Evolutionary conservation across 345 rosid genomes (phyloP), one percentile per base, ranked within the genome.

Genomic region (Schrenkiella parvula): DNA sequence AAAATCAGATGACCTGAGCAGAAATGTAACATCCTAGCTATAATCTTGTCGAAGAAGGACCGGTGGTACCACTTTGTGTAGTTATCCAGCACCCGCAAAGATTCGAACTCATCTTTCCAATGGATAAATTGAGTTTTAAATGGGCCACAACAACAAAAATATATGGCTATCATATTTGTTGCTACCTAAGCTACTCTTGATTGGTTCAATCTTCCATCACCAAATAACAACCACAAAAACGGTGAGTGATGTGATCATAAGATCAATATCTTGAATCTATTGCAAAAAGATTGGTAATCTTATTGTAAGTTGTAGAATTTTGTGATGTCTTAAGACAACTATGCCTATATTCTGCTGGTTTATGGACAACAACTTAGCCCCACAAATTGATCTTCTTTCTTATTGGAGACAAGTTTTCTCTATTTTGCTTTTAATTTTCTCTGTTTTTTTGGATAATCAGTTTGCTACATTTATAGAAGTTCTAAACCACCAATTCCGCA

Each of bases 301-400:
- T 14, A 57, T 66, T 43, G 66, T 48, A 57, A 46, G 59, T 66
- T 57, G 67, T 66, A 47, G 42, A 65, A 65, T 73, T 65, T 65
- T 56, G 53, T 25, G 13, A 48, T 48, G 53, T 18, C 55, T 41
- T 59, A 3, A 29, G 31, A 61, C 62, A 10, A 21, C 6, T n/a
- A 31, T 60, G 69, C 19, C 64, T 12, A 42, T 39, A 5, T 51
- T 32, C 14, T 74, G 66, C 58, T 75, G 61, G 32, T 23, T 19
- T 51, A 68, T 64, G 39, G 41, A 75, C 50, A 75, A 75, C 79
- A 68, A 51, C 38, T 41, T 32, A 32, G 41, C 21, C 73, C 73
- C 69, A 75, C 57, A 41, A 51, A 23, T 51, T 42, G 41, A 68
- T 52, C 31, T 39, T 17, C 8, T 34, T n/a, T 48, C 38, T 25